Conservation (phyloP, 257 asterid species). For the Lithospermum erythrorhizon region DNA sequence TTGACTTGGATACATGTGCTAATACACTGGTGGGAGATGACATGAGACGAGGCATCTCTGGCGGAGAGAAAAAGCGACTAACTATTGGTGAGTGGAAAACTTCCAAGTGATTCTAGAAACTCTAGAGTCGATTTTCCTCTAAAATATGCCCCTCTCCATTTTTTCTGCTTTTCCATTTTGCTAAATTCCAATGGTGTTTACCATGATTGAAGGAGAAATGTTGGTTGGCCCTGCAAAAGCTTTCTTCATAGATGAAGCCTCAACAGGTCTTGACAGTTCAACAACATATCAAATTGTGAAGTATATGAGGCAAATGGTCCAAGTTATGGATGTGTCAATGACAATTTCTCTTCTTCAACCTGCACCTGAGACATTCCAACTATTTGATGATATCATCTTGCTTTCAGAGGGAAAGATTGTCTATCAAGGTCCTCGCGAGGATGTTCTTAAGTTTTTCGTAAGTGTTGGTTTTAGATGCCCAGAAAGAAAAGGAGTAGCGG, state of each 20-base stretch:
- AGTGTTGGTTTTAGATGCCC: slow-evolving; percentile 73
- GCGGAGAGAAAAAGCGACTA: slow-evolving; percentile 89
- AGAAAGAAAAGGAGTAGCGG: slow-evolving; percentile 72
- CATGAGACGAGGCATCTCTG: slow-evolving; percentile 88
- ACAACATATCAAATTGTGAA: slow-evolving; percentile 79
- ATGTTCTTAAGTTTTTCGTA: slow-evolving; percentile 53
- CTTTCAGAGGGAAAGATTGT: slow-evolving; percentile 71
- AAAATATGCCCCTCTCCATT: neutral
- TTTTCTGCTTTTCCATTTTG: neutral
- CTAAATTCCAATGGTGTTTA: neutral
- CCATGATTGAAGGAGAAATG: slow-evolving; percentile 58
- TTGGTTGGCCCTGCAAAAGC: slow-evolving; percentile 88
- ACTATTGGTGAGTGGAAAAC: slow-evolving; percentile 49
- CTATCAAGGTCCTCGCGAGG: slow-evolving; percentile 72
- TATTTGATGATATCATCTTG: slow-evolving; percentile 66
- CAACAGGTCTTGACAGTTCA: slow-evolving; percentile 83
- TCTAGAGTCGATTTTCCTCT: neutral
- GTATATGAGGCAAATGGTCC: slow-evolving; percentile 84
- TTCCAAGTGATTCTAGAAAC: neutral
- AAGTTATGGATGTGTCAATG: slow-evolving; percentile 62
- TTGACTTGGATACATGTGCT: slow-evolving; percentile 84
- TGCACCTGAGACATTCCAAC: slow-evolving; percentile 70
- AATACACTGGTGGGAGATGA: slow-evolving; percentile 90
- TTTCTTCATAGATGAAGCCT: slow-evolving; percentile 86
- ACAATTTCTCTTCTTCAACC: slow-evolving; percentile 77